phyloP scores from a whole-genome alignment of 192 early-diverging fungal species.

The Funneliformis mosseae region DNA sequence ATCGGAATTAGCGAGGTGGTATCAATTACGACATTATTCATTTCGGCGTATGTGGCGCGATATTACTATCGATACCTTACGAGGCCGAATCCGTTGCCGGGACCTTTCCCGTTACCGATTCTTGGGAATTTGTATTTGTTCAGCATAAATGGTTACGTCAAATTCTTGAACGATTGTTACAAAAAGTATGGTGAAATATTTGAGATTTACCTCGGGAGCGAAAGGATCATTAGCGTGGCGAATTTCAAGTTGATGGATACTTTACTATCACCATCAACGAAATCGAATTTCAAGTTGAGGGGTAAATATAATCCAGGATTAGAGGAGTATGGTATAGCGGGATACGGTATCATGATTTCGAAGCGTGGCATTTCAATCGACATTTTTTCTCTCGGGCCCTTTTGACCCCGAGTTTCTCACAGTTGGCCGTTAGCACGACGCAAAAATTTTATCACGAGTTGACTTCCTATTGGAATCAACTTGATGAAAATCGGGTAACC shows the following conservation, averaged over 20 bases:
- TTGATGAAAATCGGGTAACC: background rate
- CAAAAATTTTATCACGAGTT: background rate
- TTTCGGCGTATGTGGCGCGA: no score
- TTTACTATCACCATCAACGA: background rate
- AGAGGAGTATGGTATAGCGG: background rate
- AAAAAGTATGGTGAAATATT: slow-evolving; percentile 32
- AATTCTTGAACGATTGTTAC: background rate
- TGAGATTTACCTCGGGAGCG: background rate
- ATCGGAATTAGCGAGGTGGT: no score
- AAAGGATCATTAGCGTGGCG: background rate
- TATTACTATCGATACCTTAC: slow-evolving; percentile 23
- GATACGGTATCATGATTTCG: background rate
- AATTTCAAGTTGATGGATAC: background rate
- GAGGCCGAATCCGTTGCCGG: slow-evolving; percentile 5
- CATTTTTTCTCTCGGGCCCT: slow-evolving; percentile 1
- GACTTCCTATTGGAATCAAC: background rate
- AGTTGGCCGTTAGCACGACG: background rate
- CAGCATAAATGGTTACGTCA: background rate
- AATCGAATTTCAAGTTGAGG: background rate
- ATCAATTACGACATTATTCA: no score
- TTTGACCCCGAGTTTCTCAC: background rate
- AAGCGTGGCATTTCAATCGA: slow-evolving; percentile 15
- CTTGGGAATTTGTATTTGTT: slow-evolving; percentile 6
- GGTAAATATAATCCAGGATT: background rate
- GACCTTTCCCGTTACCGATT: slow-evolving; percentile 16